Base-by-base conservation (phyloP, 2,329 filamentous ascomycete genomes). In the Truncatella angustata region DNA sequence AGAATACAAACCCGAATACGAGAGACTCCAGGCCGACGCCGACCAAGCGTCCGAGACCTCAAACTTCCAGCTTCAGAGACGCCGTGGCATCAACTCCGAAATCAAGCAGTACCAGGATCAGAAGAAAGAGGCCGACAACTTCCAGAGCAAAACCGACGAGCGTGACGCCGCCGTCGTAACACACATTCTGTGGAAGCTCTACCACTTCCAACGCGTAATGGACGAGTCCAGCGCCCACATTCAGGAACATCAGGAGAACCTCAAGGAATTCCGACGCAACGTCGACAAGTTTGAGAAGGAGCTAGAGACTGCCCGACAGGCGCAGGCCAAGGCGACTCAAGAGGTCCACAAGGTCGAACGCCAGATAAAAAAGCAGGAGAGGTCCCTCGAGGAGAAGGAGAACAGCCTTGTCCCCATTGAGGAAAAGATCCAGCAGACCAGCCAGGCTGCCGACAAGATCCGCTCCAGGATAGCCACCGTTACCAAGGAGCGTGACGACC, bases 71-170 rank as follows among this genome's bases (percentile, higher is more conserved):
- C 83, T 97, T 7, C 88, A 94, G 64, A 85, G 92, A 55, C 89
- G 94, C 30, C 86, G 94, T 60, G 91, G 90, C 44, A 97, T 99
- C 73, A 97, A 97, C 69, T 93, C 91, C 3, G 94, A 99, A 71
- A 95, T 99, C 68, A 96, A 94, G 68, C 91, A 96, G 63, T 99
- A 97, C 64, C 89, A 96, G 64, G 91, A 97, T 68, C 93, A 97
- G 71, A 97, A 97, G 74, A 86, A 86, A 60, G 94, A 97, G 66
- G 93, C 93, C 4, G 94, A 99, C 59, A 93, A 87, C 61, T 99
- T 93, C 66, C 89, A 95, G 65, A 86, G 84, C 58, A 97, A 97
- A 71, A 88, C 88, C 1, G 88, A 94, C 50, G 91, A 97, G 68
- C 86, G 90, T 46, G 93, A 99, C 66, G 83, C 90, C 50, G 94